Percentiles rank a stretch among this genome's conserved stretches.
These are phyloP conservation scores for Coprinellus micaceus DNA, from an alignment of 768 basidiomycete genomes.

Conservation along the genomic window DNA sequence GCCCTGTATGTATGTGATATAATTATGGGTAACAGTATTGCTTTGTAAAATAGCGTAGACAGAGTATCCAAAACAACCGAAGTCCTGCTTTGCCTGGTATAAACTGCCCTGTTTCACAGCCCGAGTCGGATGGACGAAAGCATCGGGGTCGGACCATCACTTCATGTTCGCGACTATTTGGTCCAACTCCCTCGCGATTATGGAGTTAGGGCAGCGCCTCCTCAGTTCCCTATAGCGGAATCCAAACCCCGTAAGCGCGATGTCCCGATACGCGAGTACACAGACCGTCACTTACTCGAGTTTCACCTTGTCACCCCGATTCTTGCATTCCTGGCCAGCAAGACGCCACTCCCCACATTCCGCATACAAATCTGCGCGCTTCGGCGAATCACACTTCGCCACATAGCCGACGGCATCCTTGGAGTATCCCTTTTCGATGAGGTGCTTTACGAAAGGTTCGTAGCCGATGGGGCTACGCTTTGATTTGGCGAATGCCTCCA, in stretches of 20 bases:
- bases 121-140: no score
- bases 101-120: no score
- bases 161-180: slow-evolving; percentile 64
- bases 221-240: slow-evolving; percentile 54
- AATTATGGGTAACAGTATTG: not conserved
- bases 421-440: slow-evolving; percentile 67
- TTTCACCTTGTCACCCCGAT: slow-evolving; percentile 77
- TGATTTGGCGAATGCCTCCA: slow-evolving; percentile 82
- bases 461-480: slow-evolving; percentile 95
- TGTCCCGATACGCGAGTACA: no score
- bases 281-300: slow-evolving; percentile 85
- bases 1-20: not conserved
- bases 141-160: no score
- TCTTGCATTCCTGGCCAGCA: slow-evolving; percentile 88
- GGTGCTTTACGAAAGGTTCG: slow-evolving; percentile 80
- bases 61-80: no score
- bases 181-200: slow-evolving; percentile 78
- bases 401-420: slow-evolving; percentile 81
- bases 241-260: slow-evolving; percentile 9
- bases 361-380: slow-evolving; percentile 83
- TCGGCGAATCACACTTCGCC: slow-evolving; percentile 76
- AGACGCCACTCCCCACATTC: slow-evolving; percentile 86
- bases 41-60: not conserved
- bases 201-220: slow-evolving; percentile 72
- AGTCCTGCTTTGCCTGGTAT: not conserved